Base-by-base conservation (phyloP, 1,139 yeast species). In the Debaryomycetaceae sp. region DNA sequence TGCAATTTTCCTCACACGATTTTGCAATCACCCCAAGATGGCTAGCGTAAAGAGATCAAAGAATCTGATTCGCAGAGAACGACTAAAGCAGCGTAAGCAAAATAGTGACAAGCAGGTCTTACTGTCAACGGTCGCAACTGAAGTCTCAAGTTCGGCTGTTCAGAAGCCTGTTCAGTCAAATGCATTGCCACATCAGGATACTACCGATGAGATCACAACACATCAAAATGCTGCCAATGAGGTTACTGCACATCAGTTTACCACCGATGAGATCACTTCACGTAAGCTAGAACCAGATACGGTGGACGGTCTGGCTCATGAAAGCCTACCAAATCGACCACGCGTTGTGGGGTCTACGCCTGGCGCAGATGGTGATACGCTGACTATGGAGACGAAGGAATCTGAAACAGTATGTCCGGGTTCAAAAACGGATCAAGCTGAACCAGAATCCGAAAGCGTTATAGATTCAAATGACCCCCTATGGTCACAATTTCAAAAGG, bases 41-140 rank as follows among this genome's bases (percentile, higher is more conserved):
- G 26, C 14, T 13, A 51, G 51, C 56, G 47, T 42, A 14, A 48
- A 38, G 20, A 37, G 73, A 38, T 54, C 73, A 4, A 74, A 73
- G 55, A 74, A 74, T 41, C 86, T 77, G 53, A 52, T 75, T 28
- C 62, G 87, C 33, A 58, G 86, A 31, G 82, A 74, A 43, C 61
- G 62, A 43, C 70, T 66, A 8, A 77, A 76, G 50, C 63, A 51
- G 35, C 56, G 68, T 41, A 74, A 68, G 44, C 32, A 51, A 6
- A 49, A 48, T 18, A 10, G 10, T 18, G 20, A 18, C 10, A 18
- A 18, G 10, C n/a, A n/a, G n/a, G n/a, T n/a, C n/a, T n/a, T n/a
- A n/a, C n/a, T n/a, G n/a, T n/a, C n/a, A n/a, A n/a, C n/a, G n/a
- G n/a, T n/a, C n/a, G n/a, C n/a, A n/a, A n/a, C n/a, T n/a, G n/a